Percentiles rank a stretch among this genome's conserved stretches.
Conservation (phyloP, 2,329 filamentous ascomycete species). For the Beauveria rudraprayagi region DNA sequence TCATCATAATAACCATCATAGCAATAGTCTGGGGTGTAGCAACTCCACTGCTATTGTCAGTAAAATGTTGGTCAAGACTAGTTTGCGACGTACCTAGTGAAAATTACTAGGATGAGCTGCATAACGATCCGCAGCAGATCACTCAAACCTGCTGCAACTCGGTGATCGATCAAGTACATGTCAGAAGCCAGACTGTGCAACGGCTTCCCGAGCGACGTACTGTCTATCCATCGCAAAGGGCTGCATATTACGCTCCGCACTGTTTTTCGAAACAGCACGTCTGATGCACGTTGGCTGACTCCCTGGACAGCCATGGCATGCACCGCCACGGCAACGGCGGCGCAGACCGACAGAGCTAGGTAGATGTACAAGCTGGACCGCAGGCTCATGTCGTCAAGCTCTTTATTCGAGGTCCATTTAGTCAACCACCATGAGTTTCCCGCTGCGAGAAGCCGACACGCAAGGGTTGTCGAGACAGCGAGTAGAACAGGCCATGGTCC, state of each 20-base stretch:
- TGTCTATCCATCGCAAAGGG: constrained; percentile 11
- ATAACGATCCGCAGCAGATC: constrained; percentile 1
- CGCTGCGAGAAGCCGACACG: not conserved
- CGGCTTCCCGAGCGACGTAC: not conserved
- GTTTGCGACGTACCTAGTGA: not conserved
- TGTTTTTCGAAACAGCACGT: not conserved
- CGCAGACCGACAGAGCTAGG: constrained; percentile 1
- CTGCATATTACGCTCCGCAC: not conserved
- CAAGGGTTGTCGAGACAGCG: not conserved
- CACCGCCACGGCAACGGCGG: not conserved
- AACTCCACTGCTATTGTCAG: not conserved
- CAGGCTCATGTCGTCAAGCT: not conserved
- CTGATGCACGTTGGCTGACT: constrained; percentile 7
- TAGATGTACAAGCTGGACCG: constrained; percentile 3
- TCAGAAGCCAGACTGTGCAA: constrained; percentile 8
- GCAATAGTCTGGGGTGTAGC: not conserved
- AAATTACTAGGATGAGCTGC: constrained; percentile 28
- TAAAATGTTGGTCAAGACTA: not conserved
- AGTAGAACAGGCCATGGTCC: not conserved
- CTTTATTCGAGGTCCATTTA: constrained; percentile 6
- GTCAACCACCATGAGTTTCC: constrained; percentile 12
- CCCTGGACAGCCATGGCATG: constrained; percentile 3
- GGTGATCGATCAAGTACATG: constrained; percentile 10
- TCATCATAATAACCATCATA: not conserved
- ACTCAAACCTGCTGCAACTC: not conserved